Base-by-base conservation (phyloP, 2,329 filamentous ascomycete genomes). In the Xylariaceae sp. region DNA sequence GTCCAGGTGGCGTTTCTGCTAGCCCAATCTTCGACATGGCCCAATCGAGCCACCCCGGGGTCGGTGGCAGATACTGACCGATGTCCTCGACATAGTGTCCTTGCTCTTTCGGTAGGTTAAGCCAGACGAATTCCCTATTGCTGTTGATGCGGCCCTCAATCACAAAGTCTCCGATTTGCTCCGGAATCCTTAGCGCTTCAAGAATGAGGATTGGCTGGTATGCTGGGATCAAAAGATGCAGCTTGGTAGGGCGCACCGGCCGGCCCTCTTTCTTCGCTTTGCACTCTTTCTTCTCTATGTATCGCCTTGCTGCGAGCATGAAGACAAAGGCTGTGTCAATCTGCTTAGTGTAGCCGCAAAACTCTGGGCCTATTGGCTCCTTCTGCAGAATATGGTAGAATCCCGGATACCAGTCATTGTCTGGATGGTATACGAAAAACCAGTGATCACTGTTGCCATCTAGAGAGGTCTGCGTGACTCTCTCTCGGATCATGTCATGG, bases 361-460 rank as follows among this genome's bases (percentile, higher is more conserved):
- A 75, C 1, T 66, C 61, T 6, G 69, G 65, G 3, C 67, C 67
- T 0, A 74, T 55, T 2, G 69, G 71, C 8, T 65, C 64, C 3
- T 68, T 63, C 9, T 73, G 67, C 11, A 75, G 55, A 0, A 74
- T 63, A 6, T 72, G 68, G 42, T 73, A 72, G 50, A 75, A 75
- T 4, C 67, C 68, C 10, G 72, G 70, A 35, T 75, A 73, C 73
- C 73, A 75, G 41, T 73, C 71, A 33, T 71, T 73, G 29, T 75
- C 73, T 1, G 73, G 73, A 24, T 75, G 73, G 29, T 70, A 75
- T 2, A 75, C 63, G 27, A 75, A 75, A 55, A 75, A 75, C 64
- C 70, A 69, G 50, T 75, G 73, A 5, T 41, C 44, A 24, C 30
- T 39, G 6, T 62, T 52, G 1, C 60, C 59, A 16, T 73, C 70